These are phyloP conservation scores for Penicillium sp. DNA, from an alignment of 2,329 filamentous ascomycete species.

Conservation along the genomic window DNA sequence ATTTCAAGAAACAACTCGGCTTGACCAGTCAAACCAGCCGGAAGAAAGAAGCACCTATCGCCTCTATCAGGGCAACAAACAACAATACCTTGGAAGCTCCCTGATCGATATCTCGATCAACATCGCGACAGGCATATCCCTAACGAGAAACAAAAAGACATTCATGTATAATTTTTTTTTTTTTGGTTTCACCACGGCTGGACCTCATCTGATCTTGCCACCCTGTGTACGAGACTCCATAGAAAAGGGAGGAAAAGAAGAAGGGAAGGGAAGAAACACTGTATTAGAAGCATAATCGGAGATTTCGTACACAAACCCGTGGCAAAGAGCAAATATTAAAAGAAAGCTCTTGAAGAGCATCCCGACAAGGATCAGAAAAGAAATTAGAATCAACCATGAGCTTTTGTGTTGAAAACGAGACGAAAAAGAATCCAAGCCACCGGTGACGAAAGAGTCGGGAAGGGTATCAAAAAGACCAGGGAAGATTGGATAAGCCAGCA, in stretches of 20 bases:
- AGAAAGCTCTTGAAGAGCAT: conserved; percentile 13
- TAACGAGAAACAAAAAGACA: not conserved
- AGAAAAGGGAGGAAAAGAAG: conserved; percentile 3
- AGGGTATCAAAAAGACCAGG: conserved; percentile 42
- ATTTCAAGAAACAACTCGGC: not conserved
- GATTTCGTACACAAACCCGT: conserved; percentile 21
- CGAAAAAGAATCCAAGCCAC: conserved; percentile 28
- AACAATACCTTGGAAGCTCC: not conserved
- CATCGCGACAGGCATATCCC: not conserved
- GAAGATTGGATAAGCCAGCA: conserved; percentile 29
- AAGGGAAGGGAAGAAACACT: conserved; percentile 3
- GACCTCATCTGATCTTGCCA: conserved; percentile 6
- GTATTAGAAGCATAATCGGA: conserved; percentile 27
- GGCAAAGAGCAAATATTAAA: conserved; percentile 18
- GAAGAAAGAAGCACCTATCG: not conserved
- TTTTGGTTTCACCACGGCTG: not conserved
- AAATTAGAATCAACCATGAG: conserved; percentile 19
- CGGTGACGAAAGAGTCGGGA: conserved; percentile 33
- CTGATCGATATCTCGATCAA: not conserved
- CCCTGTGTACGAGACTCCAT: conserved; percentile 1
- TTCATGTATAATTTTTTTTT: not conserved
- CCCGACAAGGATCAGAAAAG: conserved; percentile 4
- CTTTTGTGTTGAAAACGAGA: conserved; percentile 14
- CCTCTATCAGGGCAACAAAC: not conserved
- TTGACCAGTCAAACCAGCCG: conserved; percentile 5